Percentiles rank a stretch among this genome's conserved stretches.
These are phyloP conservation scores for Xylaria curta DNA, from an alignment of 495 filamentous ascomycete species.

Conservation along the genomic window DNA sequence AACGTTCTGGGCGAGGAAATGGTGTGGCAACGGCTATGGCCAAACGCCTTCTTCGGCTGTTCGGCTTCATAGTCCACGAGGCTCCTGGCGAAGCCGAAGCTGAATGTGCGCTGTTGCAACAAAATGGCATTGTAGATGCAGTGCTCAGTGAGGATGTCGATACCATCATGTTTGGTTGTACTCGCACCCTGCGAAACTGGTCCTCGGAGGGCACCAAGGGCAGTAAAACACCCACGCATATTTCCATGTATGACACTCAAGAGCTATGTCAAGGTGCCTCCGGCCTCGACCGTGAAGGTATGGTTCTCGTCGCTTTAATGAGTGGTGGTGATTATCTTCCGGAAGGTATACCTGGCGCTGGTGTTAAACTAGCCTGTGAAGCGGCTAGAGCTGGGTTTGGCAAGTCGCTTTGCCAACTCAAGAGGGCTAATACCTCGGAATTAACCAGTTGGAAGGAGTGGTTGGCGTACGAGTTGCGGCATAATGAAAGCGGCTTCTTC, in stretches of 20 bases:
- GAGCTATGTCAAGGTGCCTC: conserved; percentile 57
- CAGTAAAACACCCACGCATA: conserved; percentile 79
- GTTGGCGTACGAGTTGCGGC: conserved; percentile 75
- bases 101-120: conserved; percentile 89
- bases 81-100: conserved; percentile 97
- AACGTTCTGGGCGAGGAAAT: conserved; percentile 59
- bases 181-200: conserved; percentile 80
- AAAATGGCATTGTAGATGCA: conserved; percentile 85
- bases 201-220: conserved; percentile 70
- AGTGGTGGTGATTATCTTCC: conserved; percentile 96
- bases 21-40: conserved; percentile 64
- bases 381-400: conserved; percentile 92
- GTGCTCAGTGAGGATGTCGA: conserved; percentile 98
- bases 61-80: conserved; percentile 83
- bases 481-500: conserved; percentile 87
- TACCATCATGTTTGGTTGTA: conserved; percentile 96
- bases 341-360: conserved; percentile 85
- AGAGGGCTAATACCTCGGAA: conserved; percentile 56
- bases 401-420: conserved; percentile 69
- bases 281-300: conserved; percentile 79
- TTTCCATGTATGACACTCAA: conserved; percentile 72
- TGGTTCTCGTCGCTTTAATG: conserved; percentile 94
- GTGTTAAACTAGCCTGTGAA: conserved; percentile 84
- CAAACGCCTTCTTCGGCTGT: conserved; percentile 81
- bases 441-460: conserved; percentile 76